Evolutionary conservation across 2,329 filamentous ascomycete species (phyloP), one percentile per base, ranked within the genome.

Genomic region (Metarhizium rileyi): DNA sequence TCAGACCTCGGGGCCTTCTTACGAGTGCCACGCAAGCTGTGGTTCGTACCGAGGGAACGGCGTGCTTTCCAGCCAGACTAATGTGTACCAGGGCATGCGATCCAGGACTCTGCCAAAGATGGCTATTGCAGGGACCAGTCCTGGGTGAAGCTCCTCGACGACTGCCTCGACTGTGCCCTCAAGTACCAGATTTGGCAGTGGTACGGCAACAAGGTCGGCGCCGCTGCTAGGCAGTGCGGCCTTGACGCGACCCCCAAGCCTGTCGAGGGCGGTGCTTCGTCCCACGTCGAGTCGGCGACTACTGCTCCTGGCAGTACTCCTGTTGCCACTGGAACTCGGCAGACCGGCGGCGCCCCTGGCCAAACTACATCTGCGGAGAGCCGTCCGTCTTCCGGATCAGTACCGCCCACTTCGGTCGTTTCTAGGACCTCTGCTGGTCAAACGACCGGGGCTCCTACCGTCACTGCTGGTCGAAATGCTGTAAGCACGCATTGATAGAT

Each of bases 11-110:
- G 61, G 57, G 2, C 65, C 71, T 5, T 53, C 62, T 6, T 75
- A 70, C 56, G 62, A 74, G 40, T 78, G 75, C 61, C 74, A 77
- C 54, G 66, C 70, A 55, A 70, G 70, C 59, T 77, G 74, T 62
- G 73, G 74, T 75, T 62, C 52, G 69, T 61, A 27, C 27, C 27
- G 27, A 9, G 27, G 27, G 5, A 28, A 28, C 12, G 27, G 12
- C 27, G 12, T 5, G 27, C 8, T 28, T 28, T 28, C 27, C 26
- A 20, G 6, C 12, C 27, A 18, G n/a, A 46, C 52, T 50, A n/a
- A 49, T 43, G 14, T 16, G 5, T 18, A 10, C 3, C 44, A 66
- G 65, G 65, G 44, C 57, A 61, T 50, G 52, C 63, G 38, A 65
- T 66, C 44, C 33, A 61, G 20, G 52, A 60, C 42, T 53, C 60